Evolutionary conservation across 2,329 filamentous ascomycete species (phyloP), one percentile per base, ranked within the genome.

Genomic region (Septoria linicola): DNA sequence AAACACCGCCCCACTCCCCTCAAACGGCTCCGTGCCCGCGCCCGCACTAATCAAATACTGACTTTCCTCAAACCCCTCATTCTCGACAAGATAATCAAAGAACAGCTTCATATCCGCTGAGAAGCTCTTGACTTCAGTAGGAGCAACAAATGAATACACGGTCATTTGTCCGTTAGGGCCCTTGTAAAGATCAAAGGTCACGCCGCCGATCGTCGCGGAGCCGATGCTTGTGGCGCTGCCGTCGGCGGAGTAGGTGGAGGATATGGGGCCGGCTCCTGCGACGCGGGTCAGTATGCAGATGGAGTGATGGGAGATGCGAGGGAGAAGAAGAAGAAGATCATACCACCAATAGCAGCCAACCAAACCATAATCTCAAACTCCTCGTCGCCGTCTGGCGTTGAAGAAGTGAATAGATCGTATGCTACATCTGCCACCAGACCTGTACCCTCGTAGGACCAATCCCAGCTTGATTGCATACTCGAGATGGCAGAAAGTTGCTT

Each of bases 341-440:
- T 80, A 43, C 77, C 76, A 20, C 78, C 80, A 37, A 82, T 67
- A 23, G 78, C 79, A 3, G 72, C 77, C 39, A 84, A 40, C 82
- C 83, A 86, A 58, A 86, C 75, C 82, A 86, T 86, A 60, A 85
- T 72, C 68, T 85, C 83, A 62, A 80, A 84, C 59, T 80, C 72
- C n/a, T 73, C 63, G 40, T 58, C 64, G 35, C 71, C 73, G 23
- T 68, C 68, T 1, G 78, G 72, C 14, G 72, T 71, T 11, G 76
- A 72, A 6, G 72, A 70, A 13, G 80, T 81, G 69, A 85, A 85
- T 43, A 84, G 43, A 52, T 55, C 67, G 61, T 82, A 85, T 11
- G 80, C 73, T 13, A 85, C 81, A 61, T 85, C 76, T 45, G 80
- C 79, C 27, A 80, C 70, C 41, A 83, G 65, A 49, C 53, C 55